Evolutionary conservation across 2,329 filamentous ascomycete species (phyloP).

Genomic region (Trichoderma koningiopsis): DNA sequence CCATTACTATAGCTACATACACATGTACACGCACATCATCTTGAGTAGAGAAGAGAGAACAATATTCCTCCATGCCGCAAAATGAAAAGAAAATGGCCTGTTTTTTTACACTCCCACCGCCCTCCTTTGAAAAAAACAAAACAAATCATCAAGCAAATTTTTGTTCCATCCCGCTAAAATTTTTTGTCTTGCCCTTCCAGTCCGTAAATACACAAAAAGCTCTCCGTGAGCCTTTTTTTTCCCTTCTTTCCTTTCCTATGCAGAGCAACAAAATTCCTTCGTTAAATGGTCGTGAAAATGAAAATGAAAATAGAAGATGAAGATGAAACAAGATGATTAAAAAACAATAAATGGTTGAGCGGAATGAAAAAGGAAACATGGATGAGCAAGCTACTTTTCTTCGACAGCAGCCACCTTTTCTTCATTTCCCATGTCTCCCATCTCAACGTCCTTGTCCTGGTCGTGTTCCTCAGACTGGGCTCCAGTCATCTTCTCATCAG

Average conservation of each 20-base stretch:
- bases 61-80: slow-evolving; percentile 5
- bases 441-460: slow-evolving; percentile 38
- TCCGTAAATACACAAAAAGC: slow-evolving; percentile 2
- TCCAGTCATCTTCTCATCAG: slow-evolving; percentile 26
- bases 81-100: background rate
- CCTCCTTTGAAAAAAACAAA: background rate
- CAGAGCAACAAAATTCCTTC: background rate
- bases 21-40: background rate
- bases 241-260: background rate
- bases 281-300: background rate
- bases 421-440: slow-evolving; percentile 32
- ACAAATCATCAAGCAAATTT: background rate
- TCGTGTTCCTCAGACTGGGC: slow-evolving; percentile 14
- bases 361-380: background rate
- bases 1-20: slow-evolving; percentile 7
- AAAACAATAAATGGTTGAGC: background rate
- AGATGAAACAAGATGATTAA: background rate
- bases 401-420: slow-evolving; percentile 22
- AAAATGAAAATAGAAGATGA: background rate
- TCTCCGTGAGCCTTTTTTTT: background rate
- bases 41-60: slow-evolving; percentile 18
- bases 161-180: background rate
- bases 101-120: background rate
- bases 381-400: slow-evolving; percentile 25
- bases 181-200: background rate